Percentiles rank a stretch among this genome's conserved stretches.
These are phyloP conservation scores for Leptographium radiaticola DNA, from an alignment of 2,329 filamentous ascomycete species.

Conservation along the genomic window DNA sequence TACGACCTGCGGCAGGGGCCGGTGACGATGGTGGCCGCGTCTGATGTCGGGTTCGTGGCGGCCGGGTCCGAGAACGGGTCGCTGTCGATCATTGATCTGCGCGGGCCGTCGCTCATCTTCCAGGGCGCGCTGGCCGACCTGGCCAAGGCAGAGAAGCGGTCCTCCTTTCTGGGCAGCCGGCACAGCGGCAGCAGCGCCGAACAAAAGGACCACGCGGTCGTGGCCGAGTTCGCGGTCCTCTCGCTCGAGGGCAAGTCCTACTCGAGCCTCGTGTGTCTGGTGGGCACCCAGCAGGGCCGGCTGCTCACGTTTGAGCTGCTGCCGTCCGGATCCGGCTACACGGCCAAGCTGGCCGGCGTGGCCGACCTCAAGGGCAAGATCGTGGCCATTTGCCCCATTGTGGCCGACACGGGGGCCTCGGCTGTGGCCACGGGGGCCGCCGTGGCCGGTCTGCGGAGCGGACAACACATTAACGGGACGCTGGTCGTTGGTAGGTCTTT, in stretches of 20 bases:
- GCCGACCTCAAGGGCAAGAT: constrained; percentile 54
- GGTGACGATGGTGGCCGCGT: constrained; percentile 67
- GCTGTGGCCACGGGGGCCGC: constrained; percentile 63
- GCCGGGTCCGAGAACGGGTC: constrained; percentile 74
- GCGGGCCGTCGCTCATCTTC: constrained; percentile 76
- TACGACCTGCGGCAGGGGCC: constrained; percentile 75
- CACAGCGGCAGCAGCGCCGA: constrained; percentile 27
- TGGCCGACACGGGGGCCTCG: constrained; percentile 61
- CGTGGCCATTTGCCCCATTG: constrained; percentile 66
- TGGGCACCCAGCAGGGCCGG: constrained; percentile 75
- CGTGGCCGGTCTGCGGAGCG: constrained; percentile 65
- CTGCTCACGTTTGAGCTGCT: constrained; percentile 84
- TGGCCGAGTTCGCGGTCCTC: constrained; percentile 85
- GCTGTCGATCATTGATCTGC: constrained; percentile 72
- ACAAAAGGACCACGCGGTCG: constrained; percentile 61
- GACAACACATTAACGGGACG: constrained; percentile 64
- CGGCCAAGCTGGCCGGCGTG: constrained; percentile 57
- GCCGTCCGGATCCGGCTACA: constrained; percentile 61
- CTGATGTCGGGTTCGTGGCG: constrained; percentile 87
- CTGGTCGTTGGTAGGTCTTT: constrained; percentile 53
- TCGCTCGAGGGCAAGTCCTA: constrained; percentile 89
- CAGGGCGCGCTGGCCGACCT: constrained; percentile 61
- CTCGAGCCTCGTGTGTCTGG: constrained; percentile 85
- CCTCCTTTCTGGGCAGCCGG: constrained; percentile 52
- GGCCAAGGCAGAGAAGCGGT: constrained; percentile 60